Percentiles rank a stretch among this genome's conserved stretches.
Conservation (phyloP, 2,329 filamentous ascomycete genomes). For the Ascosphaera apis region DNA sequence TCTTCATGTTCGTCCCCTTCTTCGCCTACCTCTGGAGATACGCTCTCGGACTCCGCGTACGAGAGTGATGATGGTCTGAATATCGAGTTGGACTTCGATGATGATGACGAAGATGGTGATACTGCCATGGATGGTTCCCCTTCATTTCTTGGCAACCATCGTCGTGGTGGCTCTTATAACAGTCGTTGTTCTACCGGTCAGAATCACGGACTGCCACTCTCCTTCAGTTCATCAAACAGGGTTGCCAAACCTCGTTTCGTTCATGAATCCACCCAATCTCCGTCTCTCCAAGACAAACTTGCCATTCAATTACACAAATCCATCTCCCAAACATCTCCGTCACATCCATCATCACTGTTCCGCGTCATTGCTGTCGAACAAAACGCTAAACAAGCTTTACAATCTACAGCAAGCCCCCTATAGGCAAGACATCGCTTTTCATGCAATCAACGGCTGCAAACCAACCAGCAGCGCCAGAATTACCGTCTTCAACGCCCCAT, state of each 20-base stretch:
- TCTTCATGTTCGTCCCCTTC: constrained; percentile 11
- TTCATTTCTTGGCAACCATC: constrained; percentile 3
- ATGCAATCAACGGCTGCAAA: neutral
- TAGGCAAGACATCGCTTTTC: constrained; percentile 21
- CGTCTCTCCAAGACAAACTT: constrained; percentile 10
- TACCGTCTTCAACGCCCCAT: constrained; percentile 29
- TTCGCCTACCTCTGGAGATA: constrained; percentile 3
- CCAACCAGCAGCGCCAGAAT: neutral
- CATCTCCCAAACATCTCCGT: constrained; percentile 19
- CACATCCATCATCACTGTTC: constrained; percentile 13
- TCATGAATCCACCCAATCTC: constrained; percentile 13
- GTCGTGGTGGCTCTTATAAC: neutral
- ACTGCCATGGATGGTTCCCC: constrained; percentile 13
- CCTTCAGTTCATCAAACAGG: neutral
- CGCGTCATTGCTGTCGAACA: neutral
- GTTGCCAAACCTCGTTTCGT: constrained; percentile 7
- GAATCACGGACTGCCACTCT: neutral
- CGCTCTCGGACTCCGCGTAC: neutral
- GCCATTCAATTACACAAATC: constrained; percentile 17
- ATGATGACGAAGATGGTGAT: constrained; percentile 12
- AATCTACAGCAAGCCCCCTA: constrained; percentile 38
- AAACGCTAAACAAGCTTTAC: constrained; percentile 30
- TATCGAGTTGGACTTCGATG: neutral
- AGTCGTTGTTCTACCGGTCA: neutral
- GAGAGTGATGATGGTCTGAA: neutral